phyloP scores from a whole-genome alignment of 83 land plant genomes.

The Thuja plicata region DNA sequence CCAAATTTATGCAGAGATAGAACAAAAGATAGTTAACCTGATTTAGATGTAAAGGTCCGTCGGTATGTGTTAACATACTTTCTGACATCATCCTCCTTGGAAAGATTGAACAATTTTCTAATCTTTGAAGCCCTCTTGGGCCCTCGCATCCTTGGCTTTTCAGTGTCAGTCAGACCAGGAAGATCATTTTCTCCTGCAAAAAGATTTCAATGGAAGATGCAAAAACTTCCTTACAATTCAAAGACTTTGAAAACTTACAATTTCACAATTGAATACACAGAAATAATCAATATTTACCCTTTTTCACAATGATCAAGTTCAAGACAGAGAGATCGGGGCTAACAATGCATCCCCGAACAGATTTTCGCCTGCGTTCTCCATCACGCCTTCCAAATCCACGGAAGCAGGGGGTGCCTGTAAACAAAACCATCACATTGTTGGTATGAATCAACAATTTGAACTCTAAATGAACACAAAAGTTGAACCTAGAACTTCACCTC shows the following conservation, averaged over 20 bases:
- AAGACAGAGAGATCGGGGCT: conserved; percentile 61
- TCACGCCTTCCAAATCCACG: conserved; percentile 65
- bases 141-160: conserved; percentile 76
- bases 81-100: conserved; percentile 72
- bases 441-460: neutral
- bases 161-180: conserved; percentile 73
- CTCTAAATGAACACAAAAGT: neutral
- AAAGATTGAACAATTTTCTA: conserved; percentile 67
- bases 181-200: conserved; percentile 57
- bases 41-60: conserved; percentile 41
- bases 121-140: conserved; percentile 75
- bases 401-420: conserved; percentile 49
- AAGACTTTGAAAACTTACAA: neutral
- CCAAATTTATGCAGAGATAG: neutral
- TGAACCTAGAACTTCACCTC: conserved; percentile 41
- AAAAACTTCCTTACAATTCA: neutral
- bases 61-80: conserved; percentile 79
- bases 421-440: neutral
- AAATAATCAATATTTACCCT: conserved; percentile 21
- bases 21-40: conserved; percentile 28
- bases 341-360: conserved; percentile 68
- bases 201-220: neutral
- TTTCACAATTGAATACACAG: neutral
- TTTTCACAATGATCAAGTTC: conserved; percentile 58
- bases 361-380: conserved; percentile 64